Evolutionary conservation across 352 stramenopile species (phyloP).

Genomic region (Phytophthora pisi): DNA sequence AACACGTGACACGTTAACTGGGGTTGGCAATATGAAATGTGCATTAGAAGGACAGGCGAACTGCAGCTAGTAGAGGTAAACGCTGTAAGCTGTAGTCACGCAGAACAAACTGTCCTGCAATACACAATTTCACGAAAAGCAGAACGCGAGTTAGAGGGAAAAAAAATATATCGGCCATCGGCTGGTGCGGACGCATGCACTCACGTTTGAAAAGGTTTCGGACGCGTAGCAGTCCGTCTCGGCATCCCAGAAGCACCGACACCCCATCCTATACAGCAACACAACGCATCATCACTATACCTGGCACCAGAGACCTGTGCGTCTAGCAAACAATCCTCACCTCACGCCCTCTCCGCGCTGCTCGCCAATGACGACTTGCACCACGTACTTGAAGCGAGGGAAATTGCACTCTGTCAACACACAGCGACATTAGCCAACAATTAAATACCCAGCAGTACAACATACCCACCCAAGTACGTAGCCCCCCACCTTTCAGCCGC

Average conservation of each 20-base stretch:
- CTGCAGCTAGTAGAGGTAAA: constrained; percentile 84
- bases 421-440: background rate
- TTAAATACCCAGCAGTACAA: background rate
- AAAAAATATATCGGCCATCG: background rate
- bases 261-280: constrained; percentile 72
- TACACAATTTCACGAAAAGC: constrained; percentile 1
- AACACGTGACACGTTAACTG: constrained; percentile 31
- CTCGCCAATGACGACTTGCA: constrained; percentile 91
- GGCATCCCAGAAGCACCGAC: constrained; percentile 90
- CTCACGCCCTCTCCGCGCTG: constrained; percentile 87
- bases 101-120: constrained; percentile 89
- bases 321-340: constrained; percentile 14
- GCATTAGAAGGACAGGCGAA: constrained; percentile 1
- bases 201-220: constrained; percentile 90
- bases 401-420: constrained; percentile 60
- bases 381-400: constrained; percentile 90
- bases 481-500: constrained; percentile 69
- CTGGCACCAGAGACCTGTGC: no score
- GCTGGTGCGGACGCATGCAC: constrained; percentile 1
- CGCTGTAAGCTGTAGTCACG: constrained; percentile 85
- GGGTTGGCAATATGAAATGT: constrained; percentile 1
- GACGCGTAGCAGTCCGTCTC: constrained; percentile 91
- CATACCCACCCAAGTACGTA: background rate
- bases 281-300: background rate
- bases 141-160: background rate